These are phyloP conservation scores for Pichia scutulata DNA, from an alignment of 805 yeast genomes.

Conservation along the genomic window DNA sequence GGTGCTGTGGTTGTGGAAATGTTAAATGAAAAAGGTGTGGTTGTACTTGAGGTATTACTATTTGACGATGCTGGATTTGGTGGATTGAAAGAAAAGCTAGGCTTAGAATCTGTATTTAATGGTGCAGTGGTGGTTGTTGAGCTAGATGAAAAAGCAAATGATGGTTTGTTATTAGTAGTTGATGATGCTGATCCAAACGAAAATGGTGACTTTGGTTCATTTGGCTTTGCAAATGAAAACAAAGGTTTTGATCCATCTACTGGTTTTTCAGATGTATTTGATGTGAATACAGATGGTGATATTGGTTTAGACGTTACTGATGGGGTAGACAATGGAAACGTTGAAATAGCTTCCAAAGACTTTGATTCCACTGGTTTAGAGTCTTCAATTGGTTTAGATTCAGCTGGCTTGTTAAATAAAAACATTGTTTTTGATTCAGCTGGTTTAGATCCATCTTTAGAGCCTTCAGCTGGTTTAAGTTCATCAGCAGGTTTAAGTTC, in stretches of 20 bases:
- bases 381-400: no score
- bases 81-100: slow-evolving; percentile 1
- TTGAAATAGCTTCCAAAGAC: no score
- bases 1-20: background rate
- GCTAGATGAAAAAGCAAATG: background rate
- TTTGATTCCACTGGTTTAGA: no score
- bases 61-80: background rate
- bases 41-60: background rate
- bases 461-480: slow-evolving; percentile 15
- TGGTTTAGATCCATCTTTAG: slow-evolving; percentile 6
- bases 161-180: background rate
- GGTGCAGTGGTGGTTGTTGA: background rate
- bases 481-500: slow-evolving; percentile 8
- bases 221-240: slow-evolving; percentile 1
- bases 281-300: slow-evolving; percentile 2
- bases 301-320: no score
- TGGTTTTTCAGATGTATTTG: background rate
- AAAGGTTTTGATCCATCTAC: slow-evolving; percentile 3
- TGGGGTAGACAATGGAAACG: no score
- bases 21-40: background rate
- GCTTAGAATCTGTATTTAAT: slow-evolving; percentile 2
- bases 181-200: background rate
- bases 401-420: background rate
- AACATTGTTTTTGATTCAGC: slow-evolving; percentile 6
- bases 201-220: background rate